Evolutionary conservation across 192 early-diverging fungal species (phyloP).

Genomic region (Rhizophlyctis rosea): DNA sequence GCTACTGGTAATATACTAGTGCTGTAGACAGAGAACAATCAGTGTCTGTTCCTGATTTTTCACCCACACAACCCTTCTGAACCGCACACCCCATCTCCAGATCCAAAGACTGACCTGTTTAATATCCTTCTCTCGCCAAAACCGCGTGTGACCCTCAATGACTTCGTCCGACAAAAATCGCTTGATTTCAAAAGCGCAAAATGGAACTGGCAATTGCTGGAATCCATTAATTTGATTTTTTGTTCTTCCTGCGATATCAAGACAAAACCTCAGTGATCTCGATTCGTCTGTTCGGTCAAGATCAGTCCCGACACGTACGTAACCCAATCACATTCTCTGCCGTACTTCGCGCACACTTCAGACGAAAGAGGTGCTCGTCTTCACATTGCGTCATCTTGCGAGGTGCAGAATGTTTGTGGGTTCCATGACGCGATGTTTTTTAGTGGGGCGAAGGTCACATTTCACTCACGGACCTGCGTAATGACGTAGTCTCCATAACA

Average conservation of each 20-base stretch:
- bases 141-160: constrained; percentile 35
- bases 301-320: too few species aligned
- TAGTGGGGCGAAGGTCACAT: constrained; percentile 14
- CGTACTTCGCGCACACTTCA: constrained; percentile 43
- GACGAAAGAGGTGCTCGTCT: constrained; percentile 56
- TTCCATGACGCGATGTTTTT: too few species aligned
- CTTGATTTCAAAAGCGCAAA: constrained; percentile 40
- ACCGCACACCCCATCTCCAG: too few species aligned
- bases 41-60: too few species aligned
- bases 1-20: constrained; percentile 4
- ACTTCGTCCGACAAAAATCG: constrained; percentile 36
- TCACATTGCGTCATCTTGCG: constrained; percentile 44
- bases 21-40: constrained; percentile 1
- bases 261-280: too few species aligned
- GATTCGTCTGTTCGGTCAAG: too few species aligned
- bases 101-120: constrained; percentile 49
- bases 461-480: constrained; percentile 27
- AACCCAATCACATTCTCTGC: constrained; percentile 51
- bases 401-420: too few species aligned
- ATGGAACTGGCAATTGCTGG: constrained; percentile 35
- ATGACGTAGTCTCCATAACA: constrained; percentile 47
- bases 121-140: constrained; percentile 43
- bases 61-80: too few species aligned
- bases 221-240: constrained; percentile 44
- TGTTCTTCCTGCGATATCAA: too few species aligned